Evolutionary conservation across 2,329 filamentous ascomycete genomes (phyloP).

Genomic region (Penicillium hordei): DNA sequence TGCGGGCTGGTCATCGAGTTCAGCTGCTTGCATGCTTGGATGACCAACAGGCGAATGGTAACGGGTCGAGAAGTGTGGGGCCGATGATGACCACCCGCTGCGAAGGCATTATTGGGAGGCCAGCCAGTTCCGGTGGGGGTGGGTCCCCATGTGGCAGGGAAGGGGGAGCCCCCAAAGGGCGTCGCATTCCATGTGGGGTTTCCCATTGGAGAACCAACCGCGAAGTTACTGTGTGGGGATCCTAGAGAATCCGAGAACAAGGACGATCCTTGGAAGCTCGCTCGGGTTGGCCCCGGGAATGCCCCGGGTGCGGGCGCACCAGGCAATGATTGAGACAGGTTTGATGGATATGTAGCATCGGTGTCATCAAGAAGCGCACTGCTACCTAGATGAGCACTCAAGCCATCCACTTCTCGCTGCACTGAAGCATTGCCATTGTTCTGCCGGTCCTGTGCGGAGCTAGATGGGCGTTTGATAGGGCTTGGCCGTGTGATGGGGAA

Average conservation of each 20-base stretch:
- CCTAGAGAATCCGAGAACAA: conserved; percentile 46
- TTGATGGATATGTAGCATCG: conserved; percentile 63
- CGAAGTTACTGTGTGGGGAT: conserved; percentile 36
- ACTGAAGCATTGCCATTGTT: conserved; percentile 42
- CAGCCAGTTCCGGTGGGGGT: conserved; percentile 47
- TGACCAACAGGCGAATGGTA: conserved; percentile 70
- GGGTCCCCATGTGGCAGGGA: conserved; percentile 43
- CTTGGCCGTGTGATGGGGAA: conserved; percentile 79
- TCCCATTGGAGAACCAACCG: conserved; percentile 32
- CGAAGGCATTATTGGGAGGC: conserved; percentile 50
- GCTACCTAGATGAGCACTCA: conserved; percentile 81
- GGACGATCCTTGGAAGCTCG: conserved; percentile 44
- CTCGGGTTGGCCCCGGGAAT: conserved; percentile 42
- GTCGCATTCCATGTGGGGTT: conserved; percentile 36
- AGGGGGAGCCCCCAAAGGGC: conserved; percentile 40
- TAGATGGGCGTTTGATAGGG: conserved; percentile 84
- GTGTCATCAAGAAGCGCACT: conserved; percentile 78
- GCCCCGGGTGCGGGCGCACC: conserved; percentile 56
- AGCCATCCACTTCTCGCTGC: conserved; percentile 65
- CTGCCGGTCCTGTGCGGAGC: conserved; percentile 56
- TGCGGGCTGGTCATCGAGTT: conserved; percentile 40
- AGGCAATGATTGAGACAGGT: conserved; percentile 46
- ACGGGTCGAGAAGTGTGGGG: conserved; percentile 64
- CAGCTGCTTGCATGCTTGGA: conserved; percentile 72
- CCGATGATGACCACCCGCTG: conserved; percentile 48